Conservation (phyloP, 2,329 filamentous ascomycete species). For the Colletotrichum higginsianum region DNA sequence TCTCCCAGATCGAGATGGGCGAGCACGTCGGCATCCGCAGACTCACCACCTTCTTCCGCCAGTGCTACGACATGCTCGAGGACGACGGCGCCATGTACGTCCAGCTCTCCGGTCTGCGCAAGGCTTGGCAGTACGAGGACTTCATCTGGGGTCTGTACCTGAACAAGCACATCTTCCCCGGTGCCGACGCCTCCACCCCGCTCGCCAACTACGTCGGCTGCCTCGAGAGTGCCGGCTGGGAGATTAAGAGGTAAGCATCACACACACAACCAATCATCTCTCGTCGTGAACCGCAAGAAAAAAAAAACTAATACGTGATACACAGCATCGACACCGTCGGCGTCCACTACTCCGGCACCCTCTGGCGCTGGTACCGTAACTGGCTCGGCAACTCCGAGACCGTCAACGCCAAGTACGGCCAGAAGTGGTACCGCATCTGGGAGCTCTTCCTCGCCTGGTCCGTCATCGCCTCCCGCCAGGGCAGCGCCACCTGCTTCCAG, state of each 20-base stretch:
- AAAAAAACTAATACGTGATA: neutral
- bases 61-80: constrained; percentile 95
- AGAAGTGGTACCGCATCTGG: constrained; percentile 97
- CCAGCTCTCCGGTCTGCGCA: constrained; percentile 94
- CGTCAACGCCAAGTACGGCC: constrained; percentile 94
- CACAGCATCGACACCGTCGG: constrained; percentile 86
- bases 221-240: constrained; percentile 86
- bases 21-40: constrained; percentile 98
- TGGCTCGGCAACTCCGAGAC: constrained; percentile 96
- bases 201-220: constrained; percentile 89
- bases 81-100: constrained; percentile 97
- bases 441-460: constrained; percentile 91
- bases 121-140: constrained; percentile 98
- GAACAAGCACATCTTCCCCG: constrained; percentile 99
- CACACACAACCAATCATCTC: neutral
- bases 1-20: constrained; percentile 98
- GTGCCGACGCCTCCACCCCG: constrained; percentile 94
- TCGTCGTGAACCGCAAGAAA: neutral
- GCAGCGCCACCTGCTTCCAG: constrained; percentile 88
- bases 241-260: constrained; percentile 77
- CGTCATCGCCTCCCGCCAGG: constrained; percentile 87
- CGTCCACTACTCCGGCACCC: constrained; percentile 95
- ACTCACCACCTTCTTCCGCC: constrained; percentile 83
- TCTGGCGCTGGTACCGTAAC: constrained; percentile 99
- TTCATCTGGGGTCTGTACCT: constrained; percentile 98